A percentile compares a stretch with the other conserved stretches of the same genome.
Conservation (phyloP, 2,329 filamentous ascomycete genomes). For the Ascochyta clinopodiicola region DNA sequence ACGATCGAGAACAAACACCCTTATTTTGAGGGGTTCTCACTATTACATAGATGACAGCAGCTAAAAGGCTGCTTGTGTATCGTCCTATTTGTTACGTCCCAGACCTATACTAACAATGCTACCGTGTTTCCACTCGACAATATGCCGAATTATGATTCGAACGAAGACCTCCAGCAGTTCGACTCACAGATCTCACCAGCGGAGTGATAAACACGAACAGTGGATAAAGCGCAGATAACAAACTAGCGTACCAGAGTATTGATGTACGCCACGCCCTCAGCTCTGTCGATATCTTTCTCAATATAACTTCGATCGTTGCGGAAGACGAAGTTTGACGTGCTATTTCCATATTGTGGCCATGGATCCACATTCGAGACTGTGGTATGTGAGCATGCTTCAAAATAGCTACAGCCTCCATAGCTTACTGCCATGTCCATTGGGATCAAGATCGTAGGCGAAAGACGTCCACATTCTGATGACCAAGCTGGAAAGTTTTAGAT, state of each 20-base stretch:
- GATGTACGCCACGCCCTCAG: slow-evolving; percentile 31
- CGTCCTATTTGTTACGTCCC: too few relatives aligned
- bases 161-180: too few relatives aligned
- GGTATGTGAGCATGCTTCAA: background rate
- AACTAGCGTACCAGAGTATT: slow-evolving; percentile 30
- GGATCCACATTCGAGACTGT: slow-evolving; percentile 19
- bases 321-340: slow-evolving; percentile 37
- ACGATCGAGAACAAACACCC: too few relatives aligned
- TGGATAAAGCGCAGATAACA: too few relatives aligned
- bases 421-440: slow-evolving; percentile 37
- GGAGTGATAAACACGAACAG: too few relatives aligned
- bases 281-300: slow-evolving; percentile 31
- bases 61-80: too few relatives aligned
- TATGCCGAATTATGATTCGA: too few relatives aligned
- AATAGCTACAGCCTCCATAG: background rate
- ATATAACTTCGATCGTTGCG: slow-evolving; percentile 35
- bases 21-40: too few relatives aligned
- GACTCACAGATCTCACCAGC: too few relatives aligned
- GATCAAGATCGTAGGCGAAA: slow-evolving; percentile 38
- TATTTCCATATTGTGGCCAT: slow-evolving; percentile 32
- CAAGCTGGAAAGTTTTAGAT: slow-evolving; percentile 28
- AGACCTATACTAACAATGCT: too few relatives aligned
- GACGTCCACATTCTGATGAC: slow-evolving; percentile 43
- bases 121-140: too few relatives aligned
- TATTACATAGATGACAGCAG: too few relatives aligned